Percentiles rank a stretch among this genome's conserved stretches.
Evolutionary conservation across 1,284 basidiomycete species (phyloP).

Genomic region (Tremellales sp.): DNA sequence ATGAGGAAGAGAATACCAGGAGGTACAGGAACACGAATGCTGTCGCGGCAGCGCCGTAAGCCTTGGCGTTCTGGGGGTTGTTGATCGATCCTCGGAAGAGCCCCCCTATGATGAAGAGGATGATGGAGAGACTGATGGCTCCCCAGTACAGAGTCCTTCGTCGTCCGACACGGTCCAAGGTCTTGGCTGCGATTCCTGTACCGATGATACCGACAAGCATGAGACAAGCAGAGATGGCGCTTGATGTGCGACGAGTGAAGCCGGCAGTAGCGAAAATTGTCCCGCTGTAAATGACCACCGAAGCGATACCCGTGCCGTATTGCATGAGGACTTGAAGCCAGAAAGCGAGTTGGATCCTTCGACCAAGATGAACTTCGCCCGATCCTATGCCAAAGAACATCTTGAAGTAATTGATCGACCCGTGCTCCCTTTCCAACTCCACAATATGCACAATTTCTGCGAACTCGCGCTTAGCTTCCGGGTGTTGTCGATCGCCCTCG

Average conservation of each 20-base stretch:
- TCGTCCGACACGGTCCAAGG: constrained; percentile 38
- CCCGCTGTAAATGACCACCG: constrained; percentile 3
- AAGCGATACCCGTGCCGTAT: neutral
- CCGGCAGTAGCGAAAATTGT: constrained; percentile 30
- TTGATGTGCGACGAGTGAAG: neutral
- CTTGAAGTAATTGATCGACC: constrained; percentile 14
- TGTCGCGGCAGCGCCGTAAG: constrained; percentile 11
- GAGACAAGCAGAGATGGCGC: neutral
- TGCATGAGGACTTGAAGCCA: constrained; percentile 18
- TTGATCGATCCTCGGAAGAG: constrained; percentile 1
- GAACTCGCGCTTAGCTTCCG: constrained; percentile 14
- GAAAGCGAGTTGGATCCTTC: constrained; percentile 13
- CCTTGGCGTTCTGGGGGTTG: neutral
- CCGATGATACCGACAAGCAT: constrained; percentile 15
- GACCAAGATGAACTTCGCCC: constrained; percentile 17
- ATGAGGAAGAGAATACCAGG: constrained; percentile 34
- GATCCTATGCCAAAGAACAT: constrained; percentile 22
- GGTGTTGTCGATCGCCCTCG: constrained; percentile 13
- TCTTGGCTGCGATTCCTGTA: constrained; percentile 31
- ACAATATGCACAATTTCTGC: constrained; percentile 24
- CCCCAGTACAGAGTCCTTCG: constrained; percentile 25
- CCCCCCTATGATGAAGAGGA: constrained; percentile 17
- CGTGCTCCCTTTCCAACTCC: constrained; percentile 10
- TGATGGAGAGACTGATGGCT: constrained; percentile 16
- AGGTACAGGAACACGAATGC: constrained; percentile 27